Conservation (phyloP, 345 rosid genomes). For the Camelina hispida region DNA sequence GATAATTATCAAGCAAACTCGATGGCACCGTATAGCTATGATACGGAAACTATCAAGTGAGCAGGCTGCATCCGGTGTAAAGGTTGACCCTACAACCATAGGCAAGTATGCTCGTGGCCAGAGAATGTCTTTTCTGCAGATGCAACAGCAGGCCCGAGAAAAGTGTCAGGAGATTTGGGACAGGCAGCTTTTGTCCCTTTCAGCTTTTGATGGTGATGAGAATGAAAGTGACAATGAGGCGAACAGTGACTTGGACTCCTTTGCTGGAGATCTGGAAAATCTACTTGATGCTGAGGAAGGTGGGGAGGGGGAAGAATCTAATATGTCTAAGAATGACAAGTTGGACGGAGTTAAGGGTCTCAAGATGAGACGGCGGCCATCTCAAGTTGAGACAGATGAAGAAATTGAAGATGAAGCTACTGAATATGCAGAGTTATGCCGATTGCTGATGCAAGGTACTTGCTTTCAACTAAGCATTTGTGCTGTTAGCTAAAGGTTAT, state of each 20-base stretch:
- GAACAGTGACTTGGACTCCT: slow-evolving; percentile 96
- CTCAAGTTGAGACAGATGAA: slow-evolving; percentile 82
- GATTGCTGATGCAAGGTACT: slow-evolving; percentile 96
- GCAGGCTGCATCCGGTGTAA: slow-evolving; percentile 94
- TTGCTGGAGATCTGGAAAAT: slow-evolving; percentile 97
- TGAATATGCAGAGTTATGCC: slow-evolving; percentile 87
- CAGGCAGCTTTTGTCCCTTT: slow-evolving; percentile 84
- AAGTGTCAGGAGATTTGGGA: slow-evolving; percentile 99
- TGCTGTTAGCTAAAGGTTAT: slow-evolving; percentile 10
- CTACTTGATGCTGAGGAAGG: slow-evolving; percentile 97
- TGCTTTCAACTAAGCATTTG: slow-evolving; percentile 29
- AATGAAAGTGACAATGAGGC: slow-evolving; percentile 92
- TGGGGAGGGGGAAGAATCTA: slow-evolving; percentile 77
- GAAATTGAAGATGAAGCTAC: slow-evolving; percentile 96
- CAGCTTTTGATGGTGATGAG: slow-evolving; percentile 82
- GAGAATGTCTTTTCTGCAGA: slow-evolving; percentile 96
- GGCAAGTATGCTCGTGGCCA: slow-evolving; percentile 98
- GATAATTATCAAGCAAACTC: slow-evolving; percentile 83
- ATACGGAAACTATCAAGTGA: slow-evolving; percentile 98
- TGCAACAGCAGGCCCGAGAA: slow-evolving; percentile 98
- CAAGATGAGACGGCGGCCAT: slow-evolving; percentile 88
- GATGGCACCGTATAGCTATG: slow-evolving; percentile 99
- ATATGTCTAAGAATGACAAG: slow-evolving; percentile 67
- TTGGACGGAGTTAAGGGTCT: slow-evolving; percentile 85
- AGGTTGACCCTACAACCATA: slow-evolving; percentile 94